Base-by-base conservation (phyloP, 2,329 filamentous ascomycete genomes). In the Diaporthe velutina region DNA sequence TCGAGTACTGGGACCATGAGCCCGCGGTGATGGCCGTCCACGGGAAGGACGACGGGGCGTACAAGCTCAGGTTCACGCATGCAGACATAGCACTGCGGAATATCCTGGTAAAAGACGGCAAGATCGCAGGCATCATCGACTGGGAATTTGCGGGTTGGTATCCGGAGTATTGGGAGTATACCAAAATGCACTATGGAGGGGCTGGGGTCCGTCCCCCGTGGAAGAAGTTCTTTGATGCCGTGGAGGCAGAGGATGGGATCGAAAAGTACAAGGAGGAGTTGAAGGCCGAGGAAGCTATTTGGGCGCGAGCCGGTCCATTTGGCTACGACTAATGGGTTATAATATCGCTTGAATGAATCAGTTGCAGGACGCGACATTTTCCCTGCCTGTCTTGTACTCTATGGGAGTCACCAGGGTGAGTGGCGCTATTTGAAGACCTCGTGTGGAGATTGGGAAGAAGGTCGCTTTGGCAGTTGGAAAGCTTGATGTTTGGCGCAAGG, bases 81-180 rank as follows among this genome's bases (percentile, higher is more conserved):
- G 84, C 84, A 3, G 88, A 91, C 78, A 80, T 90, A 12, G 82
- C 81, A 7, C 83, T 81, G 2, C 76, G 84, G 3, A 89, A 88
- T 70, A 86, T 89, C 40, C 74, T 88, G 4, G 80, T 83, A 5
- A 75, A 79, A 2, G 83, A 82, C 3, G 84, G 83, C 19, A 79
- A 82, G 12, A 80, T 88, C 17, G 80, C 80, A 57, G 86, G 82
- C 5, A 82, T 88, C 33, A 73, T 88, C 38, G 87, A 88, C 76
- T 88, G 86, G 86, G 86, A 88, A 76, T 80, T 82, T 42, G 80
- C 84, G 28, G 86, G 86, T 2, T 88, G 84, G 84, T 87, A 85
- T 78, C 86, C 85, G 2, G 79, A 82, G 35, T 84, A 83, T 72
- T 88, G 81, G 81, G 82, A 83, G 60, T 83, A 83, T 19, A 55